Base-by-base conservation (phyloP, 2,329 filamentous ascomycete species). In the Fusarium compactum region DNA sequence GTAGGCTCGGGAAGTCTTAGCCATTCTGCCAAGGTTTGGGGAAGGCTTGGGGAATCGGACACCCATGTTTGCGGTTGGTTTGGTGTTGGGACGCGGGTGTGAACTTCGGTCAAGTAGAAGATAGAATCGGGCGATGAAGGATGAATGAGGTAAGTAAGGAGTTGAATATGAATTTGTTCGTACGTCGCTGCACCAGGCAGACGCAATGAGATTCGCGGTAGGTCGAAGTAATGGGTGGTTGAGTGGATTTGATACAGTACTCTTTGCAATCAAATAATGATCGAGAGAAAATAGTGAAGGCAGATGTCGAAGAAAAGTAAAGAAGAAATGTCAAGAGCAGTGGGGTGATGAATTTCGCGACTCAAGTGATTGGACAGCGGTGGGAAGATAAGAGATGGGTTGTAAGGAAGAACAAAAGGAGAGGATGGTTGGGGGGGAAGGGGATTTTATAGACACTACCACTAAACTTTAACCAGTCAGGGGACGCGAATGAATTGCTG, bases 171-270 rank as follows among this genome's bases (percentile, higher is more conserved):
- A 4, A 1, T 38, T 9, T 38, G 5, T 38, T 6, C 0, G 34
- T n/a, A 11, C 3, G 34, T n/a, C 11, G 1, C 3, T 3, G 34
- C 11, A 5, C 5, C 5, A 1, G 18, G 18, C 6, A 10, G 34
- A 38, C 1, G 6, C 16, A 38, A 38, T n/a, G 16, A 5, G 9
- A n/a, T 38, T 11, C 3, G 2, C 16, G 34, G 34, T n/a, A 5
- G 34, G 34, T n/a, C 1, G 11, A n/a, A 6, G 34, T 11, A 6
- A 11, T n/a, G 1, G 16, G 3, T 38, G 0, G 3, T n/a, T 38
- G 9, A 7, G 34, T 38, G 11, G 5, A n/a, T 18, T 38, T 11
- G 34, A n/a, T 2, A n/a, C 9, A 18, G 11, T 7, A 0, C 6
- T 11, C 34, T 18, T 18, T 1, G 32, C 6, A 11, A 38, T 2